Conservation (phyloP, 768 basidiomycete genomes). For the Suillus discolor region DNA sequence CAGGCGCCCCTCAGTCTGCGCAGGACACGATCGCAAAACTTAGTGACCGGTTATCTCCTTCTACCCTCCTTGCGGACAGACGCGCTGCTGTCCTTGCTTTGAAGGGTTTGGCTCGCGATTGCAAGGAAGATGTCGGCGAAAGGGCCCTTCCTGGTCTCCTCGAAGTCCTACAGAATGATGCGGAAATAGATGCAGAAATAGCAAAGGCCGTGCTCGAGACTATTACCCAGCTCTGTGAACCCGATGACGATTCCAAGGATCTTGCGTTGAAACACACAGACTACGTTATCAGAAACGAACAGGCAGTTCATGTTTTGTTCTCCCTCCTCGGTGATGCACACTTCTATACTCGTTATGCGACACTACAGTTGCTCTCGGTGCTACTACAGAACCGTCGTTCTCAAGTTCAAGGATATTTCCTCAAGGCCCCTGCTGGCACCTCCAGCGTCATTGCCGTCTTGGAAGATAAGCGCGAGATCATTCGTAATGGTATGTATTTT, state of each 20-base stretch:
- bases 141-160: constrained; percentile 77
- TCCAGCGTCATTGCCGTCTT: constrained; percentile 71
- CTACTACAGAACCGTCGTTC: constrained; percentile 83
- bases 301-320: constrained; percentile 75
- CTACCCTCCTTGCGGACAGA: constrained; percentile 86
- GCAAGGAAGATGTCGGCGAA: constrained; percentile 86
- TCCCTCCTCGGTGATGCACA: constrained; percentile 70
- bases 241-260: constrained; percentile 60
- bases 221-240: constrained; percentile 81
- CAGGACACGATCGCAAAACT: constrained; percentile 86
- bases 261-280: constrained; percentile 88
- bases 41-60: constrained; percentile 88
- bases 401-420: constrained; percentile 86
- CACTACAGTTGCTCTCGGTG: constrained; percentile 78
- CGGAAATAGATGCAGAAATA: constrained; percentile 88
- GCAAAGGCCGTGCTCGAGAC: constrained; percentile 94
- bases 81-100: constrained; percentile 91
- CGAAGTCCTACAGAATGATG: constrained; percentile 83
- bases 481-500: constrained; percentile 71
- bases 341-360: constrained; percentile 85
- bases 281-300: constrained; percentile 69
- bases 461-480: constrained; percentile 87
- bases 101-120: constrained; percentile 91
- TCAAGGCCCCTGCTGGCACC: constrained; percentile 80
- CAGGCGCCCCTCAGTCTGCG: constrained; percentile 81